Evolutionary conservation across 805 yeast species (phyloP), one percentile per base, ranked within the genome.

Genomic region (Wilhelminamyces savonicus): DNA sequence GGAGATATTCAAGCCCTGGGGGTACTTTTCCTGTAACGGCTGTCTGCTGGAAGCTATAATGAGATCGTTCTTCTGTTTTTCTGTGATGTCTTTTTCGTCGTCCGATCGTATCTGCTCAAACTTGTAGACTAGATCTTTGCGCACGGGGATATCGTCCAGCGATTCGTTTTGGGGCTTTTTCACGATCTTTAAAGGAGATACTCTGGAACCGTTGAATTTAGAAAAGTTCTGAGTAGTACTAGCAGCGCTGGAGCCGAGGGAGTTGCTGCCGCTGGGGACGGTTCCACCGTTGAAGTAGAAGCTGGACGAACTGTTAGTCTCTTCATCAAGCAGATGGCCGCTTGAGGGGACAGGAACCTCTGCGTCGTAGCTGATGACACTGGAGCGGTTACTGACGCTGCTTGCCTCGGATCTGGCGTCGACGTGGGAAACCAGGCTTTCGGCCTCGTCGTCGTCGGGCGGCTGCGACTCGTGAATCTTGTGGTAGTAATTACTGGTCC

Each of bases 401-500:
- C 54, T 50, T 12, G 39, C 36, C 5, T 41, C 44, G 3, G 55
- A 46, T 6, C 26, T 30, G 5, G 35, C 36, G 22, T 46, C 51
- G 10, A 26, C 24, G 13, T 28, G 21, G 43, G n/a, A 4, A 12
- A 14, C 27, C 4, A 14, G 16, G 15, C 16, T 16, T 11, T 24
- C 29, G 13, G 26, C 28, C 5, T 31, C 42, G 16, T 17, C 20
- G 10, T 40, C 42, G 7, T 34, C 46, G 10, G 32, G 26, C 1
- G 36, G 39, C 3, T 41, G 33, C 5, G 46, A 18, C 15, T 50
- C 50, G 30, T 55, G 52, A 26, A 64, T 55, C 34, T 48, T 54
- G 23, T 49, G 41, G 39, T 62, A 63, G 42, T 57, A 56, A 3
- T 37, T 28, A 34, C 61, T 54, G 13, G 52, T 51, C 21, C 63